phyloP scores from a whole-genome alignment of 441 rosid genomes.

The Metrosideros polymorpha region DNA sequence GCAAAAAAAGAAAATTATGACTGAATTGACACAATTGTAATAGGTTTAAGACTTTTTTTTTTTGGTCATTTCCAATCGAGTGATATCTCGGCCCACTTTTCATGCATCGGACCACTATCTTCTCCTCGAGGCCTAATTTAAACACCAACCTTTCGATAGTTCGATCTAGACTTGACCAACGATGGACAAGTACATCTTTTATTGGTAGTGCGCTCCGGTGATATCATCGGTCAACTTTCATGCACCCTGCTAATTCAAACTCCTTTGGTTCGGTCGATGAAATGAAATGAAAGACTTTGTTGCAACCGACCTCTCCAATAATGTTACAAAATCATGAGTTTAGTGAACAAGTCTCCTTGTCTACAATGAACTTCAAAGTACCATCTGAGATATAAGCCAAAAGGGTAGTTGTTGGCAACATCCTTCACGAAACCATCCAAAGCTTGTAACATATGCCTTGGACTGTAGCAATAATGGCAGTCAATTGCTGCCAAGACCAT shows the following conservation, averaged over 20 bases:
- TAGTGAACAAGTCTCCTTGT: neutral
- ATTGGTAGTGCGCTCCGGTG: neutral
- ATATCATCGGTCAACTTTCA: neutral
- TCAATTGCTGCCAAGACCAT: neutral
- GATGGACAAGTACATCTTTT: neutral
- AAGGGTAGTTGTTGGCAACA: neutral
- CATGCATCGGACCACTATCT: neutral
- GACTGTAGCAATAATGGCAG: neutral
- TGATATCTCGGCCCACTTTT: neutral
- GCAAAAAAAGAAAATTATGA: too few species aligned
- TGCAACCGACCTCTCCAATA: neutral
- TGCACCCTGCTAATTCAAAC: neutral
- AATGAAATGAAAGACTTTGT: neutral
- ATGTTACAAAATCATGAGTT: neutral
- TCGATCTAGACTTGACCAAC: neutral
- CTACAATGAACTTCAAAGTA: neutral
- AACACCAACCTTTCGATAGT: neutral
- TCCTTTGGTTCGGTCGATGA: neutral
- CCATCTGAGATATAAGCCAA: neutral
- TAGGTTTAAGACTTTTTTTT: too few species aligned
- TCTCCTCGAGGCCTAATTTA: neutral
- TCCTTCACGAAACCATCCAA: neutral
- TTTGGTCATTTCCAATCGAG: neutral
- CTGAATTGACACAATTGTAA: too few species aligned
- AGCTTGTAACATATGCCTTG: neutral